These are phyloP conservation scores for Dioscorea dumetorum DNA, from an alignment of 106 monocot genomes.

Conservation along the genomic window DNA sequence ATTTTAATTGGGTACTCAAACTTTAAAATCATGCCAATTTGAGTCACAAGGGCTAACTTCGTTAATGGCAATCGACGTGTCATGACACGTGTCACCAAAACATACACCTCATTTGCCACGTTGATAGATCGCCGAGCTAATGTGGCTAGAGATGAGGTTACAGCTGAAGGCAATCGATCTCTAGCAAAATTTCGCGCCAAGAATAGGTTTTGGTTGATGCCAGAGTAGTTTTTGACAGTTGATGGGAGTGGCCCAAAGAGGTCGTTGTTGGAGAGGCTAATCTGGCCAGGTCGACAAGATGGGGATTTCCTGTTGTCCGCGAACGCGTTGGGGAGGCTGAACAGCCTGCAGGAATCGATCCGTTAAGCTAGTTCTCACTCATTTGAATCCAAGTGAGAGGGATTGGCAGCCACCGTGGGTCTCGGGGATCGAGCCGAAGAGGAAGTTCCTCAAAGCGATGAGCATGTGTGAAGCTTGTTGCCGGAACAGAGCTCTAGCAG, in stretches of 20 bases:
- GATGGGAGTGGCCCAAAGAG: conserved; percentile 54
- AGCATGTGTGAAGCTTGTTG: conserved; percentile 45
- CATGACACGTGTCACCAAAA: too few species aligned
- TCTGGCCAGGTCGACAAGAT: conserved; percentile 56
- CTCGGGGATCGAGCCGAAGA: too few species aligned
- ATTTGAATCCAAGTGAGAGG: conserved; percentile 57
- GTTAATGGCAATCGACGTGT: too few species aligned
- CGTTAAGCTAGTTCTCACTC: conserved; percentile 81
- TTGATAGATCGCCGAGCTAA: conserved; percentile 43
- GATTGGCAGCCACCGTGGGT: conserved; percentile 47
- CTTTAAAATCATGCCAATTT: too few species aligned
- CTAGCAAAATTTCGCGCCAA: conserved; percentile 42
- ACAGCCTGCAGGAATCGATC: conserved; percentile 53
- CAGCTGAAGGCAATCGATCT: conserved; percentile 48
- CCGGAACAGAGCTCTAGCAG: conserved; percentile 47
- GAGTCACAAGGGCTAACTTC: too few species aligned
- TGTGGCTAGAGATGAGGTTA: conserved; percentile 39
- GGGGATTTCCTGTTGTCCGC: conserved; percentile 21
- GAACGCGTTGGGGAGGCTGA: conserved; percentile 43
- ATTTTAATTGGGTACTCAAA: too few species aligned
- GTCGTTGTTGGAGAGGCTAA: conserved; percentile 69
- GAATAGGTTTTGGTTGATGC: conserved; percentile 52
- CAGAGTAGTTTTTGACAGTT: conserved; percentile 50
- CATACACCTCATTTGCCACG: too few species aligned
- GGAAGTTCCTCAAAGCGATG: conserved; percentile 68